Conservation (phyloP, 2,329 filamentous ascomycete genomes). For the Meredithiella fracta region DNA sequence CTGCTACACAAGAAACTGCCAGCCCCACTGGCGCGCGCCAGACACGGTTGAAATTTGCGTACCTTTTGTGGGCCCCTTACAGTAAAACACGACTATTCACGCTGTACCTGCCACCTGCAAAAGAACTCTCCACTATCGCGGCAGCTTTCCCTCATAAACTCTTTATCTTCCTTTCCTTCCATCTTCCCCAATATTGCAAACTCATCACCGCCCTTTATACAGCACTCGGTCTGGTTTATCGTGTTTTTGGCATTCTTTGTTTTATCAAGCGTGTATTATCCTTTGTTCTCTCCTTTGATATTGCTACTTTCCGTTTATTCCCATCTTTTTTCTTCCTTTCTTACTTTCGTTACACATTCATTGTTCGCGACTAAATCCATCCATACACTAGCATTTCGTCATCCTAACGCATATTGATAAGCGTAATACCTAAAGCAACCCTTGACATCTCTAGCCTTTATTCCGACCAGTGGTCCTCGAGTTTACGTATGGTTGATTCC, state of each 20-base stretch:
- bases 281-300: slow-evolving; percentile 13
- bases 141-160: slow-evolving; percentile 14
- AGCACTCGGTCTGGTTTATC: slow-evolving; percentile 11
- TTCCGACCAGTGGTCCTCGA: background rate
- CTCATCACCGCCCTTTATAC: background rate
- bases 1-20: background rate
- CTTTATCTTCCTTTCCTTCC: slow-evolving; percentile 11
- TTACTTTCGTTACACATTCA: slow-evolving; percentile 16
- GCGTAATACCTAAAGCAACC: background rate
- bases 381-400: background rate
- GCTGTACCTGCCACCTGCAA: slow-evolving; percentile 9
- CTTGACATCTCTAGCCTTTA: background rate
- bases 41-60: slow-evolving; percentile 17
- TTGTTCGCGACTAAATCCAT: slow-evolving; percentile 16
- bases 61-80: slow-evolving; percentile 10
- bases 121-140: slow-evolving; percentile 14
- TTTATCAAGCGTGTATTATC: slow-evolving; percentile 14
- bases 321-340: slow-evolving; percentile 17
- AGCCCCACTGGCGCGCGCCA: slow-evolving; percentile 13
- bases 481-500: background rate
- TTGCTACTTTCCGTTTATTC: slow-evolving; percentile 14
- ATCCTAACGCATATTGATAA: slow-evolving; percentile 6
- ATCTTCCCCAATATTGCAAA: slow-evolving; percentile 2
- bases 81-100: slow-evolving; percentile 10
- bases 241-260: slow-evolving; percentile 12